A percentile compares a stretch with the other conserved stretches of the same genome.
These are phyloP conservation scores for Penicillium sp. DNA, from an alignment of 2,329 filamentous ascomycete genomes.

Conservation along the genomic window DNA sequence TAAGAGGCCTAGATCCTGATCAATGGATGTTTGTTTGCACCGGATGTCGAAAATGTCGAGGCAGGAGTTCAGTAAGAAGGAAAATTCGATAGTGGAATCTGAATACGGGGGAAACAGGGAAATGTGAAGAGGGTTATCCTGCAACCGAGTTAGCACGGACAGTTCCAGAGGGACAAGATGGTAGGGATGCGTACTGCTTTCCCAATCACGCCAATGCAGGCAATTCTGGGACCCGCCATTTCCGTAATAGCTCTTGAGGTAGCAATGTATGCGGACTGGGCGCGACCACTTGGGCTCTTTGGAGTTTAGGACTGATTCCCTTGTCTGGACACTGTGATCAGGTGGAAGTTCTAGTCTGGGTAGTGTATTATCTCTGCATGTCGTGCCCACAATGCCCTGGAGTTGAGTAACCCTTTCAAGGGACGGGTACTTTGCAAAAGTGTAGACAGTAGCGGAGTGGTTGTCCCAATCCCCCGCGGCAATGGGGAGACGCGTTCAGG, in stretches of 20 bases:
- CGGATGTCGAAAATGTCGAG: conserved; percentile 91
- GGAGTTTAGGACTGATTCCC: neutral
- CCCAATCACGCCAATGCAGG: conserved; percentile 86
- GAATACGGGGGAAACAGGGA: conserved; percentile 73
- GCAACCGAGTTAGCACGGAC: conserved; percentile 10
- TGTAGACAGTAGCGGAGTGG: conserved; percentile 1
- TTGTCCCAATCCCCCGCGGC: neutral
- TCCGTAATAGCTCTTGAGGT: neutral
- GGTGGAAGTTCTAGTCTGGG: neutral
- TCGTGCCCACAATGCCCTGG: neutral
- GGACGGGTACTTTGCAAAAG: neutral
- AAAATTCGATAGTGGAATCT: conserved; percentile 65
- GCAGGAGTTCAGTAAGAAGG: conserved; percentile 78
- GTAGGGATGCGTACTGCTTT: conserved; percentile 60
- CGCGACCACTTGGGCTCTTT: neutral
- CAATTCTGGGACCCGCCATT: conserved; percentile 63
- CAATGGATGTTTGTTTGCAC: conserved; percentile 60
- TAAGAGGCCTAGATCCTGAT: conserved; percentile 81
- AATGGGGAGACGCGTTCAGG: conserved; percentile 1
- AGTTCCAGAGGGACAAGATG: neutral
- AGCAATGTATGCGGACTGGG: neutral
- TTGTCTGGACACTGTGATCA: neutral
- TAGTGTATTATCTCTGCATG: neutral
- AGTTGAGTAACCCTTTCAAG: neutral
- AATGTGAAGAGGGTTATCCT: conserved; percentile 96